phyloP scores from a whole-genome alignment of 2,329 filamentous ascomycete genomes.

The Pseudopithomyces maydicus region DNA sequence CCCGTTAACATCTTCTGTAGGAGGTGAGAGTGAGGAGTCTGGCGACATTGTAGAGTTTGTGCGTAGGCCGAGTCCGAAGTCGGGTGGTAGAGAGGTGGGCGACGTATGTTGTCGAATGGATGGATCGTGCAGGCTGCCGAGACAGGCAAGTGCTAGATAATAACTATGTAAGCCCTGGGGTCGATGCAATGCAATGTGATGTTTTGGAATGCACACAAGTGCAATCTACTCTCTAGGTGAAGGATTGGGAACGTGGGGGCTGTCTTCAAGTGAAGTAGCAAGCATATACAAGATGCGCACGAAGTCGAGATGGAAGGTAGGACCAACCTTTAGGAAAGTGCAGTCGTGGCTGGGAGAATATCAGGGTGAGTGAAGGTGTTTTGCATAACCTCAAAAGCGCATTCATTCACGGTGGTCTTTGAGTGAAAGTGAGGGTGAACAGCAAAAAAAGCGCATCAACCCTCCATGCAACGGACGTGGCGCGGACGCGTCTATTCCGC shows the following conservation, averaged over 20 bases:
- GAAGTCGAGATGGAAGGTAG: background rate
- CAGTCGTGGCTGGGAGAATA: background rate
- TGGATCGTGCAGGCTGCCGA: background rate
- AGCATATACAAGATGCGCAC: background rate
- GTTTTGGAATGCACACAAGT: too few species aligned
- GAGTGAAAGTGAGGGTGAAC: background rate
- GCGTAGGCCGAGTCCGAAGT: conserved; percentile 20
- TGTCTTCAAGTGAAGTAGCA: background rate
- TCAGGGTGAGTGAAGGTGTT: background rate
- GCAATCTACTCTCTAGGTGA: background rate
- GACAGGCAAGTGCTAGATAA: background rate
- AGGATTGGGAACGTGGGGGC: background rate
- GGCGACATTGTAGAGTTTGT: conserved; percentile 17
- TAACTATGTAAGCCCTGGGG: too few species aligned
- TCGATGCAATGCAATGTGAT: too few species aligned
- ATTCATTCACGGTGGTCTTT: background rate
- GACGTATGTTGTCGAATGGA: background rate
- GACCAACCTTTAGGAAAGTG: background rate
- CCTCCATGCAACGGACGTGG: background rate
- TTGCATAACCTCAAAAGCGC: background rate
- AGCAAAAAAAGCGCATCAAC: background rate
- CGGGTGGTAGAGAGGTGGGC: background rate
- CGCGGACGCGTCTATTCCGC: conserved; percentile 4
- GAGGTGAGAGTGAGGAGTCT: conserved; percentile 30
- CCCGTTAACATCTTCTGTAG: conserved; percentile 16